Evolutionary conservation across 2,329 filamentous ascomycete genomes (phyloP).

Genomic region (Piedraia hortae): DNA sequence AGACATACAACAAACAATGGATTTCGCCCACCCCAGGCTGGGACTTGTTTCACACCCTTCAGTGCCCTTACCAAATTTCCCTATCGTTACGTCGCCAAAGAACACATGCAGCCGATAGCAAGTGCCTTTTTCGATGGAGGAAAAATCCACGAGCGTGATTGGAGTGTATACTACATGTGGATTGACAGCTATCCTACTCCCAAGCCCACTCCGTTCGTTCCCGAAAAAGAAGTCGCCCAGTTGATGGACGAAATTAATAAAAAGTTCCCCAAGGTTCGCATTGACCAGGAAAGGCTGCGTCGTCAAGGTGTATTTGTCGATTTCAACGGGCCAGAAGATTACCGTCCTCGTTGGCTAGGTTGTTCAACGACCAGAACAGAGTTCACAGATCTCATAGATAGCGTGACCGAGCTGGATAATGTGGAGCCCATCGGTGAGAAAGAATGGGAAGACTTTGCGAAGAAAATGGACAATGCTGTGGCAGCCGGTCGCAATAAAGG

Average conservation of each 20-base stretch:
- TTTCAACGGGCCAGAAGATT: constrained; percentile 30
- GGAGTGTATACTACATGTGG: constrained; percentile 40
- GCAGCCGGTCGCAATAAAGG: constrained; percentile 23
- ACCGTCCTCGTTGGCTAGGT: constrained; percentile 41
- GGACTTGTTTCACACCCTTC: constrained; percentile 16
- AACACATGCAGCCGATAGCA: constrained; percentile 19
- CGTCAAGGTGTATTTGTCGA: constrained; percentile 29
- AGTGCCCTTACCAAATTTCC: constrained; percentile 29
- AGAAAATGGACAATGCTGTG: constrained; percentile 26
- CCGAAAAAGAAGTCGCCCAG: constrained; percentile 33
- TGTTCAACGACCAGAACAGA: constrained; percentile 22
- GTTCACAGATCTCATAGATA: constrained; percentile 16
- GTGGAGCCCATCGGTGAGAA: constrained; percentile 22
- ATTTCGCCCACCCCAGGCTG: constrained; percentile 12
- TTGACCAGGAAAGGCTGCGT: constrained; percentile 27
- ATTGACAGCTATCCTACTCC: constrained; percentile 7
- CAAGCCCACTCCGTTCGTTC: constrained; percentile 37
- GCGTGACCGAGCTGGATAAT: constrained; percentile 27
- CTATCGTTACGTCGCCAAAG: constrained; percentile 27
- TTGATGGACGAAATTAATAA: constrained; percentile 38
- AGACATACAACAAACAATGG: constrained; percentile 5
- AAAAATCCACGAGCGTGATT: constrained; percentile 31
- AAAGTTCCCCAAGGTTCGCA: constrained; percentile 23
- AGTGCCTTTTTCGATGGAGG: constrained; percentile 28
- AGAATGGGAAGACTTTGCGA: constrained; percentile 18